Evolutionary conservation across 139 green algal species (phyloP).

Genomic region (Yamagishiella unicocca): DNA sequence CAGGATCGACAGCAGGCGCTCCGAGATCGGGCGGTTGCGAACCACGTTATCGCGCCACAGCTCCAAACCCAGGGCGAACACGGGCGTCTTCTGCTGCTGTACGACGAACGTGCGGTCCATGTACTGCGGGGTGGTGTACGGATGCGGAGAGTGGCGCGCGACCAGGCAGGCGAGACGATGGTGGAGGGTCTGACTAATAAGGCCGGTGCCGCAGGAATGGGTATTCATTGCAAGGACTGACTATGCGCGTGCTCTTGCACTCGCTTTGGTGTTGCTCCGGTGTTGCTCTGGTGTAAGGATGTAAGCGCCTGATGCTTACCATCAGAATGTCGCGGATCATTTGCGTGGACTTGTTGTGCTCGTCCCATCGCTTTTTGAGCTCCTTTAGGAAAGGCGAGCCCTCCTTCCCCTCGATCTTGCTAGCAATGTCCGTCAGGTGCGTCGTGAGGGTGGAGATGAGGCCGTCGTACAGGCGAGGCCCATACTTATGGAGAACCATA

Average conservation of each 20-base stretch:
- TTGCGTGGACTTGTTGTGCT: slow-evolving; percentile 95
- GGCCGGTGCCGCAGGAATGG: no score
- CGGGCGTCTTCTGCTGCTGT: slow-evolving; percentile 89
- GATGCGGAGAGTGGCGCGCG: background rate
- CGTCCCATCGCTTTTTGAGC: slow-evolving; percentile 89
- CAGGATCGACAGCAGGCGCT: slow-evolving; percentile 83
- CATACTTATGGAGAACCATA: slow-evolving; percentile 99
- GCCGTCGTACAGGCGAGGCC: slow-evolving; percentile 92
- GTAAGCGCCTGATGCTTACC: no score
- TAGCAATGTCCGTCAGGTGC: slow-evolving; percentile 84
- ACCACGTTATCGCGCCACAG: slow-evolving; percentile 95
- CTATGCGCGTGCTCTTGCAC: no score
- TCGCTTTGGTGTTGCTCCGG: no score
- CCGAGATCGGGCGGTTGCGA: slow-evolving; percentile 73
- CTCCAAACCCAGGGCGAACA: slow-evolving; percentile 94
- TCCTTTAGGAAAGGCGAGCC: slow-evolving; percentile 89
- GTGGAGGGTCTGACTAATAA: background rate
- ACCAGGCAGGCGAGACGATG: background rate
- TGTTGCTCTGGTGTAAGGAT: no score
- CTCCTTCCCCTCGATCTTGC: slow-evolving; percentile 77
- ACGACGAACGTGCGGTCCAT: slow-evolving; percentile 98
- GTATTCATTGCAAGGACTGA: no score
- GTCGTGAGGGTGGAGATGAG: slow-evolving; percentile 80
- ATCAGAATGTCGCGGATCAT: slow-evolving; percentile 99
- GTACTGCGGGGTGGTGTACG: slow-evolving; percentile 77